Base-by-base conservation (phyloP, 805 yeast genomes). In the Nakazawaea pomicola region DNA sequence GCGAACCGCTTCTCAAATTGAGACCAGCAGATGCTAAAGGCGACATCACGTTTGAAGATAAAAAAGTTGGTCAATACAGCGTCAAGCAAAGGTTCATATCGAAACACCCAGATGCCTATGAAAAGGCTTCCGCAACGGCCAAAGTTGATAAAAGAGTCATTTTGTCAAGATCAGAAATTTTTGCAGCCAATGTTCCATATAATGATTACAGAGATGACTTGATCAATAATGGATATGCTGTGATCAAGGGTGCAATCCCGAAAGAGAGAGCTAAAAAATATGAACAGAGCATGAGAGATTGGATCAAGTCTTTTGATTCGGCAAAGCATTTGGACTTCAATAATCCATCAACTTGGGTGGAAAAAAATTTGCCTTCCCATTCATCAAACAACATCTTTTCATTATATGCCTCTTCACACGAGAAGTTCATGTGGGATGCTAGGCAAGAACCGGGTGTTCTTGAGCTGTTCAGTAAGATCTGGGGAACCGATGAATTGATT, bases 341-440 rank as follows among this genome's bases (percentile, higher is more conserved):
- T 11, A 54, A 60, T 39, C 45, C 41, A 23, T 41, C 47, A 2
- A 61, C 65, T 14, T 60, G 65, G 65, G 40, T 38, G 5, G 40
- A 46, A 15, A 52, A 54, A 19, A 53, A 58, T 40, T 42, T 58
- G n/a, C 65, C 65, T 6, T 52, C 52, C 7, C 50, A 46, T 20
- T 29, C 46, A 4, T 19, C 30, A 2, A 51, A 45, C 38, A 50
- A 51, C 19, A 38, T 50, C 11, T 54, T 41, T 33, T 32, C 38
- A 6, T 40, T 47, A n/a, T 52, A 57, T 39, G 40, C 50, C 29
- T 46, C 52, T 14, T 41, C 55, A 7, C 65, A 60, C 40, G 64
- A 60, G 42, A 54, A 57, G 43, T 51, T 60, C 40, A 49, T 60
- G 48, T 60, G 65, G 66, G 64, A 60, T 33, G 44, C 55, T 4